Base-by-base conservation (phyloP, 805 yeast species). In the Metschnikowia koreensis region DNA sequence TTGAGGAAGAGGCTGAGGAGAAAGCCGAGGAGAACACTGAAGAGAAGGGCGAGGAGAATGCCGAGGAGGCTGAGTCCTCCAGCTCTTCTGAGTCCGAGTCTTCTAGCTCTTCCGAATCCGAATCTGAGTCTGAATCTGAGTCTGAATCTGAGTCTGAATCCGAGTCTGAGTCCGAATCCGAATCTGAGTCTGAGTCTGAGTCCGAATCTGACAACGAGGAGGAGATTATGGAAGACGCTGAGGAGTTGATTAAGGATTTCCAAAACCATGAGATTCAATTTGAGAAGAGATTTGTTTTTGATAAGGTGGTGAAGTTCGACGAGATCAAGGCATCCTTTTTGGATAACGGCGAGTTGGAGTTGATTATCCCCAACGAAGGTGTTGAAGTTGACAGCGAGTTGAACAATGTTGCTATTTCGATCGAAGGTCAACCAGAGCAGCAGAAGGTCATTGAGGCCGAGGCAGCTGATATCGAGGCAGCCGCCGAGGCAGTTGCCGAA, bases 271-370 rank as follows among this genome's bases (percentile, higher is more conserved):
- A 73, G 61, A 68, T 74, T 46, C 64, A 62, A 48, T 74, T 74
- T 54, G 77, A 73, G 59, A 74, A 74, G 62, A 72, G 70, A 56
- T 73, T 73, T 59, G 69, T 68, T 49, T 74, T 74, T 55, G 76
- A 70, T 50, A 73, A 73, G 60, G 48, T 66, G 29, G 65, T 74
- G 54, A 70, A 70, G 50, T 66, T 64, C 44, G 66, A 68, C 41
- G 67, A 70, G 58, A 71, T 74, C 55, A 66, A 61, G 53, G 78
- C 79, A 29, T 63, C 62, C 47, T 71, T 73, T 56, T 54, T 68
- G 51, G 65, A 64, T 38, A 67, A 68, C 46, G 73, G 70, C 50
- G 79, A 74, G 63, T 69, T 74, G 53, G 76, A 74, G 60, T 62
- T 74, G 54, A 66, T 67, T 41, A 69, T 74, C 54, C 79, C 79